A percentile compares a stretch with the other conserved stretches of the same genome.
These are phyloP conservation scores for Hordeum vulgare DNA, from an alignment of 176 grass and related monocot species.

Conservation along the genomic window DNA sequence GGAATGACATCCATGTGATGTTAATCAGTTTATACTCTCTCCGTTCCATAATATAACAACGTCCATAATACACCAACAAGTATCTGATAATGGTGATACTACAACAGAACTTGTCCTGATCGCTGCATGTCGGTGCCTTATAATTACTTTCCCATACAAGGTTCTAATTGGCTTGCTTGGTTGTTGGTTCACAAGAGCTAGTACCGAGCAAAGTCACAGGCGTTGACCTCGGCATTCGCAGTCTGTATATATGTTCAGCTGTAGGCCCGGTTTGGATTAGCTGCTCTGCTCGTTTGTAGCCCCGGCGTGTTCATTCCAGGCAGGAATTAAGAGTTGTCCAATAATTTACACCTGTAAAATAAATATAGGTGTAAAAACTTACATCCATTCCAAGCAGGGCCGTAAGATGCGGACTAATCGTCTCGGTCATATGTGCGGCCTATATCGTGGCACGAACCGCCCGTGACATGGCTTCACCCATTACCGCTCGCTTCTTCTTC, in stretches of 20 bases:
- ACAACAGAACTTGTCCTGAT: not conserved
- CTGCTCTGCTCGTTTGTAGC: too few relatives aligned
- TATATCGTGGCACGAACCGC: not conserved
- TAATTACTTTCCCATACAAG: not conserved
- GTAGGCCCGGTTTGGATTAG: too few relatives aligned
- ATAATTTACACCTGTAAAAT: too few relatives aligned
- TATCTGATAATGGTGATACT: not conserved
- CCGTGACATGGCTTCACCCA: not conserved
- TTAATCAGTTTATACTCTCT: not conserved
- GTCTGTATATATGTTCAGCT: too few relatives aligned
- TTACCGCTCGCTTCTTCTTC: not conserved
- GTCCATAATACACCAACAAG: too few relatives aligned
- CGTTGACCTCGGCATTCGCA: too few relatives aligned
- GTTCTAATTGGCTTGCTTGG: not conserved
- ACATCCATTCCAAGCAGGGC: too few relatives aligned
- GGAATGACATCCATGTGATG: too few relatives aligned
- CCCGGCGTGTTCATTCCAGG: too few relatives aligned
- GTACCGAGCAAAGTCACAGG: not conserved
- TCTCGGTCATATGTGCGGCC: not conserved
- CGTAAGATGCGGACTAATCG: not conserved
- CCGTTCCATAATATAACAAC: too few relatives aligned
- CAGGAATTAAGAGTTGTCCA: too few relatives aligned
- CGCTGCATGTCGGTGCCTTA: not conserved
- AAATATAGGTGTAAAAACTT: too few relatives aligned
- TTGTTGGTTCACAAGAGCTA: not conserved